Evolutionary conservation across 768 basidiomycete species (phyloP).

Genomic region (Suillus cothurnatus): DNA sequence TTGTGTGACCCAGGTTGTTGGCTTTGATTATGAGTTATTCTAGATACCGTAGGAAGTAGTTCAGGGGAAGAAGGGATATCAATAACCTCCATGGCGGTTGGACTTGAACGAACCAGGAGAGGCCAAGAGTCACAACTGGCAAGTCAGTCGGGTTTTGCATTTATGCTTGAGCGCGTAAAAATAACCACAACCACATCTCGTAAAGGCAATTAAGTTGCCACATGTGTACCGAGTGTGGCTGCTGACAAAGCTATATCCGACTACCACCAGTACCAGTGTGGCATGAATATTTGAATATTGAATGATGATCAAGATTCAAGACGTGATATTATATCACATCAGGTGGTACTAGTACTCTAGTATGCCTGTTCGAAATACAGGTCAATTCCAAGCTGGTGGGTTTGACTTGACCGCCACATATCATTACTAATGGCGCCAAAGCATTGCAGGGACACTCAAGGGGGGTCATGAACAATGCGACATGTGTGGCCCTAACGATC

Average conservation of each 20-base stretch:
- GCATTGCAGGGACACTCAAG: neutral
- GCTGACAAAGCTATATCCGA: neutral
- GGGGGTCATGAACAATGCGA: neutral
- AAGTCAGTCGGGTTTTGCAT: conserved; percentile 4
- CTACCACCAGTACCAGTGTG: neutral
- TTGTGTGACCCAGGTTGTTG: conserved; percentile 21
- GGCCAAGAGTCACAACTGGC: neutral
- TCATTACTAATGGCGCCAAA: neutral
- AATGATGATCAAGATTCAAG: neutral
- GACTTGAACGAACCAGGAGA: neutral
- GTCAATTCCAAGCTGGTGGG: neutral
- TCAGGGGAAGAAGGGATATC: conserved; percentile 31
- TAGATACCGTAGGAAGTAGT: conserved; percentile 14
- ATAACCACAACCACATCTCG: neutral
- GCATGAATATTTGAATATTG: no score
- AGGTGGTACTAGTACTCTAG: neutral
- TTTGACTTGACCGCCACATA: neutral
- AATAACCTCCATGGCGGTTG: conserved; percentile 23
- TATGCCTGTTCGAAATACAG: neutral
- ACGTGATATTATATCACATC: neutral
- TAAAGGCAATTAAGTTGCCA: neutral
- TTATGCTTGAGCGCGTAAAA: neutral
- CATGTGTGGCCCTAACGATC: neutral
- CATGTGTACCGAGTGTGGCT: neutral
- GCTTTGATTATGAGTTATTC: conserved; percentile 22